phyloP scores from a whole-genome alignment of 2,329 filamentous ascomycete species.

The Grosmannia clavigera region DNA sequence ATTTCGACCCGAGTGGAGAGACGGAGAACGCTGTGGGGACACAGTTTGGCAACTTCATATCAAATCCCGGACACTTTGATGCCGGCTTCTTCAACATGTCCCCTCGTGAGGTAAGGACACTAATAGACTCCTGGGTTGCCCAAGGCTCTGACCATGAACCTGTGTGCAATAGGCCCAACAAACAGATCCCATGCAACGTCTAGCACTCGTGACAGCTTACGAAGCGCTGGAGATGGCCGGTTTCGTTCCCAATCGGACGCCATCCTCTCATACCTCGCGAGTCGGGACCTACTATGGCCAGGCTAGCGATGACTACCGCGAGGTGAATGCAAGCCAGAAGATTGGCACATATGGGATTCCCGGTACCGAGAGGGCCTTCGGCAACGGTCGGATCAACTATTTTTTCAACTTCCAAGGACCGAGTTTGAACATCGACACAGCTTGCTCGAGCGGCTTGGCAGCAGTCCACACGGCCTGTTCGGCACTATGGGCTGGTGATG shows the following conservation, averaged over 20 bases:
- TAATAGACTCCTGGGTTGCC: too few species aligned
- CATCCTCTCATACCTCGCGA: conserved; percentile 49
- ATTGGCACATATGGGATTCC: conserved; percentile 46
- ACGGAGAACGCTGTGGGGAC: too few species aligned
- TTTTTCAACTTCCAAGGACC: conserved; percentile 67
- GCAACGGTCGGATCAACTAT: conserved; percentile 55
- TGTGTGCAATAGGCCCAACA: conserved; percentile 41
- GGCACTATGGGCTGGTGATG: conserved; percentile 62
- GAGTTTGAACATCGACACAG: conserved; percentile 63
- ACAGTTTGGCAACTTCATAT: too few species aligned
- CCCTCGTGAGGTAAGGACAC: neutral
- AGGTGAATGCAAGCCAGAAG: conserved; percentile 60
- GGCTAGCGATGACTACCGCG: conserved; percentile 65
- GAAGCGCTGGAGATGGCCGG: conserved; percentile 74
- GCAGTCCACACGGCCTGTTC: conserved; percentile 63
- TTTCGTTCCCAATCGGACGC: conserved; percentile 61
- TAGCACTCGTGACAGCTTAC: conserved; percentile 65
- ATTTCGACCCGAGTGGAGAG: too few species aligned
- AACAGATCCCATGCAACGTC: conserved; percentile 69
- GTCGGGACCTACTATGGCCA: conserved; percentile 66
- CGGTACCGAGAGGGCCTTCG: conserved; percentile 29
- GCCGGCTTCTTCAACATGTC: neutral
- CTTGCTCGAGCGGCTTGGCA: conserved; percentile 62
- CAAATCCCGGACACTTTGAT: neutral
- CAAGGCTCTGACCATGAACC: too few species aligned